Percentiles rank a stretch among this genome's conserved stretches.
These are phyloP conservation scores for Solanum pimpinellifolium DNA, from an alignment of 257 asterid genomes.

Conservation along the genomic window DNA sequence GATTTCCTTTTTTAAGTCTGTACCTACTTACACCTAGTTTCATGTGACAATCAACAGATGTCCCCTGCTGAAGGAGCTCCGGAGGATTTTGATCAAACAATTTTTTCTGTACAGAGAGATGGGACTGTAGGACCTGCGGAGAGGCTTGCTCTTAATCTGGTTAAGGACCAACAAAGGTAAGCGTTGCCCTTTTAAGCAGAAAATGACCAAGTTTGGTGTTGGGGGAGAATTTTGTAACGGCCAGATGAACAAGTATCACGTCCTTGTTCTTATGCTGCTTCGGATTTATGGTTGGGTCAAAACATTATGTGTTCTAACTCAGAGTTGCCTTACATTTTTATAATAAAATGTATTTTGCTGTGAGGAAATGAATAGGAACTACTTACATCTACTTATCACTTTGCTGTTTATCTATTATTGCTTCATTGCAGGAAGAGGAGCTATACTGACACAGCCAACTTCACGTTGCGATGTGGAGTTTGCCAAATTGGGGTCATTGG, in stretches of 20 bases:
- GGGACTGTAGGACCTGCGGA: slow-evolving; percentile 51
- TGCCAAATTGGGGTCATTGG: slow-evolving; percentile 93
- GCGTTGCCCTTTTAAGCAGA: not conserved
- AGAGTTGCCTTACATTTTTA: not conserved
- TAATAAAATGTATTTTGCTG: not conserved
- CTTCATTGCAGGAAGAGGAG: slow-evolving; percentile 60
- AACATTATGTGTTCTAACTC: not conserved
- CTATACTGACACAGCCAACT: slow-evolving; percentile 77
- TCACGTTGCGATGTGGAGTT: slow-evolving; percentile 89
- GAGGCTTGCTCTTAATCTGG: slow-evolving; percentile 55
- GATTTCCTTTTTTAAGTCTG: not conserved
- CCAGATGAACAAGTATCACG: not conserved
- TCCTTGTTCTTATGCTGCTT: not conserved
- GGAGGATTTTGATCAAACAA: slow-evolving; percentile 91
- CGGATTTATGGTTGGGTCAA: not conserved
- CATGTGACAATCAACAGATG: slow-evolving; percentile 36
- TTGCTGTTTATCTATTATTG: not conserved
- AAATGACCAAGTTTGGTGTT: not conserved
- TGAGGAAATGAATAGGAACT: not conserved
- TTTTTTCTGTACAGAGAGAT: slow-evolving; percentile 54
- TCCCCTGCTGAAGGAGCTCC: slow-evolving; percentile 84
- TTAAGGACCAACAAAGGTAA: slow-evolving; percentile 88
- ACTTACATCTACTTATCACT: not conserved
- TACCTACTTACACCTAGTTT: not conserved
- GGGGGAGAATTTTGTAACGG: not conserved